Evolutionary conservation across 352 stramenopile species (phyloP).

Genomic region (Phytopythium helicoides): DNA sequence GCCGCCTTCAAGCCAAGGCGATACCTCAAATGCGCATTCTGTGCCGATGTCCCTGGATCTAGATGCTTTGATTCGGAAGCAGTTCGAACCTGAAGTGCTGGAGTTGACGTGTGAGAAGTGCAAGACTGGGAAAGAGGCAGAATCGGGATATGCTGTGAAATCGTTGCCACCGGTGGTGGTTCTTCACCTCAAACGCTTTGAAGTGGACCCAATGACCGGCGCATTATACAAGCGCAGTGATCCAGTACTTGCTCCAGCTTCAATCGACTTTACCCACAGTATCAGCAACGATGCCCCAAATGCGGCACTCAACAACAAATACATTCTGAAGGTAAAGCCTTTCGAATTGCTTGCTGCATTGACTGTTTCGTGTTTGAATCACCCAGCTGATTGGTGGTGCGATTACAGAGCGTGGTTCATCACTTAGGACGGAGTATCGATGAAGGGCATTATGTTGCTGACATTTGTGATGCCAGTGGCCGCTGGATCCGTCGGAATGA

Average conservation of each 20-base stretch:
- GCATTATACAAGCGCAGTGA: conserved; percentile 82
- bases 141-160: conserved; percentile 58
- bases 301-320: conserved; percentile 18
- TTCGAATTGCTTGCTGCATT: too few relatives aligned
- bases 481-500: conserved; percentile 82
- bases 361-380: not conserved
- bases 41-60: conserved; percentile 37
- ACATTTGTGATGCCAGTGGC: conserved; percentile 51
- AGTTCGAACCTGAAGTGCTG: conserved; percentile 76
- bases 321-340: conserved; percentile 44
- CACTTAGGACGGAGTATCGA: conserved; percentile 77
- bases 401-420: conserved; percentile 75
- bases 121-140: conserved; percentile 60
- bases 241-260: conserved; percentile 54
- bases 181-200: conserved; percentile 85
- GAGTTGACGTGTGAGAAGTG: conserved; percentile 87
- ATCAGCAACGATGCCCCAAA: conserved; percentile 29
- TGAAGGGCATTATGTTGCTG: conserved; percentile 83
- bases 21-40: not conserved
- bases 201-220: conserved; percentile 64
- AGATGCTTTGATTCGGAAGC: conserved; percentile 61
- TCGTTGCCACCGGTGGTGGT: conserved; percentile 69
- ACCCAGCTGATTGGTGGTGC: not conserved
- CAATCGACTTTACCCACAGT: conserved; percentile 33
- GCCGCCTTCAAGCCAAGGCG: conserved; percentile 2